These are phyloP conservation scores for Solanum stenotomum DNA, from an alignment of 257 asterid species.

Conservation along the genomic window DNA sequence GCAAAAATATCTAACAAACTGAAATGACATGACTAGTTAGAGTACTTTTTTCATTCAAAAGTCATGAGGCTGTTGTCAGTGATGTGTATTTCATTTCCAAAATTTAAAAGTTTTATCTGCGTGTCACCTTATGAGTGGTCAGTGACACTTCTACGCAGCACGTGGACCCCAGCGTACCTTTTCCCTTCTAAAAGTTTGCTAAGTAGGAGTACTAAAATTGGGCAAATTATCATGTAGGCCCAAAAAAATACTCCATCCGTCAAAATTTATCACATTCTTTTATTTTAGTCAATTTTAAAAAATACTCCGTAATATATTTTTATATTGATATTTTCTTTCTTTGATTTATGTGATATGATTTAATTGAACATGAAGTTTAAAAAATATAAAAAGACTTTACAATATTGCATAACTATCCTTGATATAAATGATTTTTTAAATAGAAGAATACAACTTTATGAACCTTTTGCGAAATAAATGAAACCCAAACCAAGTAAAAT, in stretches of 20 bases:
- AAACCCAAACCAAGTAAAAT: too few relatives aligned
- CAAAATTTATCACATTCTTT: neutral
- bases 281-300: neutral
- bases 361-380: neutral
- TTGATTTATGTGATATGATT: neutral
- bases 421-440: neutral
- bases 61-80: neutral
- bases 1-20: neutral
- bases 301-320: neutral
- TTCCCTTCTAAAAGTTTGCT: neutral
- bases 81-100: neutral
- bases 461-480: neutral
- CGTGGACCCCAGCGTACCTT: neutral
- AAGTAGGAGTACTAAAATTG: neutral
- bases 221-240: neutral
- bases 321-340: neutral
- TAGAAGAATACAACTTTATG: neutral
- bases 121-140: neutral
- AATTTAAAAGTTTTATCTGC: neutral
- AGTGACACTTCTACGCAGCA: neutral
- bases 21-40: neutral
- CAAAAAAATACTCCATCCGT: neutral
- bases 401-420: neutral
- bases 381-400: too few relatives aligned
- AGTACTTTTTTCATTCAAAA: neutral